Conservation (phyloP, 2,329 filamentous ascomycete genomes). For the Cercospora nicotianae region DNA sequence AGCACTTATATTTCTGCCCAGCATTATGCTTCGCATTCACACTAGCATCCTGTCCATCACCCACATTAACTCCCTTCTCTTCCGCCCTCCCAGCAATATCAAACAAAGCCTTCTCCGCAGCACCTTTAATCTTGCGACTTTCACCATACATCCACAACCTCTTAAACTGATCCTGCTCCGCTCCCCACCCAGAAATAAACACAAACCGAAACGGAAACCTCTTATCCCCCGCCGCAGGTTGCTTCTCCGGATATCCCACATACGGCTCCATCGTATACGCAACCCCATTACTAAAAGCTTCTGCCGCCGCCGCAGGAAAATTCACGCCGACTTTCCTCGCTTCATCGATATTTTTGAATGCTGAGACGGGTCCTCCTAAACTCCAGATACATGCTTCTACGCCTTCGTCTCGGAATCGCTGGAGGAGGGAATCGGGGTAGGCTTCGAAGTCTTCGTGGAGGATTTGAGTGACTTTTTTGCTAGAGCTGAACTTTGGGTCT, state of each 20-base stretch:
- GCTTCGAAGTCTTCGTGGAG: constrained; percentile 53
- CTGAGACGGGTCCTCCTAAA: constrained; percentile 31
- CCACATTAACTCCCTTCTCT: constrained; percentile 27
- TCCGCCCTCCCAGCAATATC: constrained; percentile 34
- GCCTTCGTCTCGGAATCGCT: constrained; percentile 41
- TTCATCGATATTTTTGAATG: constrained; percentile 34
- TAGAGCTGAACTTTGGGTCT: constrained; percentile 30
- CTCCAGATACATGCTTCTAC: constrained; percentile 52
- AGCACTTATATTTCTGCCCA: constrained; percentile 33
- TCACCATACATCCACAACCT: constrained; percentile 41
- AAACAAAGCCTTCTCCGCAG: constrained; percentile 41
- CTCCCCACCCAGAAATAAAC: constrained; percentile 42
- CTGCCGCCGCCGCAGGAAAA: constrained; percentile 36
- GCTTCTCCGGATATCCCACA: constrained; percentile 22
- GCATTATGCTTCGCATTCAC: constrained; percentile 9
- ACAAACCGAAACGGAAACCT: constrained; percentile 47
- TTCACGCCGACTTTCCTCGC: constrained; percentile 37
- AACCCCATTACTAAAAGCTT: constrained; percentile 35
- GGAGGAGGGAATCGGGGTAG: constrained; percentile 50
- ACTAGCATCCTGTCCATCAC: constrained; percentile 12
- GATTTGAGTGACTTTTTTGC: constrained; percentile 39
- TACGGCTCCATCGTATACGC: constrained; percentile 32
- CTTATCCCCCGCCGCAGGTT: constrained; percentile 27
- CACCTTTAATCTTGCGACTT: constrained; percentile 40
- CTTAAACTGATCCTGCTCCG: constrained; percentile 44